phyloP scores from a whole-genome alignment of 2,329 filamentous ascomycete genomes.

The Arthrobotrys megalospora region DNA sequence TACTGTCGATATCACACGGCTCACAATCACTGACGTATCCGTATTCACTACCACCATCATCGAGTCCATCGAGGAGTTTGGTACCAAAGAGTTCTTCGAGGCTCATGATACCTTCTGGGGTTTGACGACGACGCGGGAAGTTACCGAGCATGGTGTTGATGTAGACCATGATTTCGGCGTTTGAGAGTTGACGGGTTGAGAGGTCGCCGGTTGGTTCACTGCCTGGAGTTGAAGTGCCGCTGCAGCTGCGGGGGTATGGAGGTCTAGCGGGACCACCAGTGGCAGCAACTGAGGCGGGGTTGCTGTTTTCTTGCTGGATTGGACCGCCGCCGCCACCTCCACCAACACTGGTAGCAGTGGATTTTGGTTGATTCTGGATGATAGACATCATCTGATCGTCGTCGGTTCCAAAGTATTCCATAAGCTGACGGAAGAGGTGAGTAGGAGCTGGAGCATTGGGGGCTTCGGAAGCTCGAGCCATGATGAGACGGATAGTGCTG shows the following conservation, averaged over 20 bases:
- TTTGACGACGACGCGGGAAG: slow-evolving; percentile 9
- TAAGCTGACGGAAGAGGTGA: slow-evolving; percentile 45
- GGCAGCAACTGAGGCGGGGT: background rate
- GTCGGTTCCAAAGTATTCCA: slow-evolving; percentile 57
- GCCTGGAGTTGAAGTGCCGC: slow-evolving; percentile 40
- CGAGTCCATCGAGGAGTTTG: background rate
- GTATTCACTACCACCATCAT: slow-evolving; percentile 21
- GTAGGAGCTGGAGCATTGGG: slow-evolving; percentile 40
- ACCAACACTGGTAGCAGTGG: background rate
- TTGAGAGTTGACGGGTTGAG: slow-evolving; percentile 32
- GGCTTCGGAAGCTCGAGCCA: slow-evolving; percentile 40
- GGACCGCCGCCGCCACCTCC: background rate
- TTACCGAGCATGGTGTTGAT: slow-evolving; percentile 51
- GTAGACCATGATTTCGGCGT: slow-evolving; percentile 54
- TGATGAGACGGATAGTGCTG: slow-evolving; percentile 56
- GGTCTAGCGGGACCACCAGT: background rate
- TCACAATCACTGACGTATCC: slow-evolving; percentile 56
- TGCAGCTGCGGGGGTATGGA: background rate
- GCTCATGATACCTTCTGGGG: background rate
- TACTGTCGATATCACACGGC: slow-evolving; percentile 29
- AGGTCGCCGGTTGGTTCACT: slow-evolving; percentile 9
- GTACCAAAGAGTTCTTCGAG: slow-evolving; percentile 23
- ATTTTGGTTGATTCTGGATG: slow-evolving; percentile 33
- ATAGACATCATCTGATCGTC: slow-evolving; percentile 38
- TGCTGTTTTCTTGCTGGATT: slow-evolving; percentile 22